Percentiles rank a stretch among this genome's conserved stretches.
Evolutionary conservation across 257 asterid species (phyloP).

Genomic region (Echium plantagineum): DNA sequence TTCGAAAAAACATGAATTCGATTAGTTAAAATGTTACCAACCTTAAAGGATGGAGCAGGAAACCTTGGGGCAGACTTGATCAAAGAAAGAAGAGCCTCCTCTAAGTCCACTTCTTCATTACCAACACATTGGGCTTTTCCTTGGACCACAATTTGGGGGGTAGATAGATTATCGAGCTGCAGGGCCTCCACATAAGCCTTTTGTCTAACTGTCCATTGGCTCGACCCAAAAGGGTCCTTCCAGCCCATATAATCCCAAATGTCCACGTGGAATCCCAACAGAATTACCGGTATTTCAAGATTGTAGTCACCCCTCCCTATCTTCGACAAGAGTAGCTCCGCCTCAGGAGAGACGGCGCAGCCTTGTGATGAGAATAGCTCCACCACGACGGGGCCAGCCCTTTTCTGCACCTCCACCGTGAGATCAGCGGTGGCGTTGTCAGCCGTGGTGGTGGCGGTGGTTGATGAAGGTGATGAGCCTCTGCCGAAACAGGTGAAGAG

Average conservation of each 20-base stretch:
- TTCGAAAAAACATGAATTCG: no score
- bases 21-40: no score
- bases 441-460: background rate
- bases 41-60: constrained; percentile 74
- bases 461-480: background rate
- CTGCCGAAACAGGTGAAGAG: constrained; percentile 52
- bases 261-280: constrained; percentile 78
- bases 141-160: constrained; percentile 76
- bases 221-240: constrained; percentile 83
- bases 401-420: constrained; percentile 44
- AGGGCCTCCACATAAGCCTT: constrained; percentile 73
- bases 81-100: constrained; percentile 39
- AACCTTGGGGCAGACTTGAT: constrained; percentile 44
- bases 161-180: constrained; percentile 56
- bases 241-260: constrained; percentile 90
- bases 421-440: constrained; percentile 41
- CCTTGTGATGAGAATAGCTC: constrained; percentile 95
- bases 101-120: constrained; percentile 17
- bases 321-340: constrained; percentile 76
- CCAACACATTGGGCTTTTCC: constrained; percentile 59
- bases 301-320: constrained; percentile 81
- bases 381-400: constrained; percentile 61
- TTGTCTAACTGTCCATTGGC: constrained; percentile 81
- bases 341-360: constrained; percentile 77
- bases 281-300: constrained; percentile 46